A percentile compares a stretch with the other conserved stretches of the same genome.
Conservation (phyloP, 2,329 filamentous ascomycete genomes). For the Trichoderma harzianum region DNA sequence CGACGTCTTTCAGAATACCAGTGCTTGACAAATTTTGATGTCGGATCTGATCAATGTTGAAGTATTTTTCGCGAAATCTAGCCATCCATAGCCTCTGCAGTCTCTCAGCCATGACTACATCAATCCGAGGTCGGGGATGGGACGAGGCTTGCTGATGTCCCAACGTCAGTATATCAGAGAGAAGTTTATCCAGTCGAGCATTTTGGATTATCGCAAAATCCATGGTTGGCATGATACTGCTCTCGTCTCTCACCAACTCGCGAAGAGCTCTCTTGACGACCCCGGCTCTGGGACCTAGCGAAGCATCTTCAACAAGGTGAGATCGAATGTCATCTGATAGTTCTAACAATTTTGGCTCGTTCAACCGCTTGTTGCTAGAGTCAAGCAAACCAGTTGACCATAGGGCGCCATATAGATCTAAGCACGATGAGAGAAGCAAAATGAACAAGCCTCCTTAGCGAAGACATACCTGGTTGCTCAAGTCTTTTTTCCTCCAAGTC, state of each 20-base stretch:
- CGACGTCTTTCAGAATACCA: constrained; percentile 41
- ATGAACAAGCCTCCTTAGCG: not conserved
- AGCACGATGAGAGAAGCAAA: not conserved
- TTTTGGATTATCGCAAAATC: constrained; percentile 39
- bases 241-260: constrained; percentile 39
- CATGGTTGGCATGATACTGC: constrained; percentile 31
- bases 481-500: not conserved
- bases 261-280: constrained; percentile 40
- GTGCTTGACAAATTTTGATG: constrained; percentile 33
- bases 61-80: constrained; percentile 44
- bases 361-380: not conserved
- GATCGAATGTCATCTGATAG: constrained; percentile 43
- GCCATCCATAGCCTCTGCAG: constrained; percentile 43
- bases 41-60: constrained; percentile 45
- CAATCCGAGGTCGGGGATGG: constrained; percentile 32
- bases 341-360: constrained; percentile 30
- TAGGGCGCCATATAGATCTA: constrained; percentile 4
- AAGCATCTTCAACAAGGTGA: constrained; percentile 32
- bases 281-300: constrained; percentile 33
- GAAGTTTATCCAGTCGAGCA: constrained; percentile 42
- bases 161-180: constrained; percentile 39
- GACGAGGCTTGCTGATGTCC: constrained; percentile 28
- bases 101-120: constrained; percentile 36
- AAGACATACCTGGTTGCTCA: not conserved
- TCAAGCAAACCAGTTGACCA: not conserved